These are phyloP conservation scores for Mimosa pudica DNA, from an alignment of 306 rosid genomes.

Conservation along the genomic window DNA sequence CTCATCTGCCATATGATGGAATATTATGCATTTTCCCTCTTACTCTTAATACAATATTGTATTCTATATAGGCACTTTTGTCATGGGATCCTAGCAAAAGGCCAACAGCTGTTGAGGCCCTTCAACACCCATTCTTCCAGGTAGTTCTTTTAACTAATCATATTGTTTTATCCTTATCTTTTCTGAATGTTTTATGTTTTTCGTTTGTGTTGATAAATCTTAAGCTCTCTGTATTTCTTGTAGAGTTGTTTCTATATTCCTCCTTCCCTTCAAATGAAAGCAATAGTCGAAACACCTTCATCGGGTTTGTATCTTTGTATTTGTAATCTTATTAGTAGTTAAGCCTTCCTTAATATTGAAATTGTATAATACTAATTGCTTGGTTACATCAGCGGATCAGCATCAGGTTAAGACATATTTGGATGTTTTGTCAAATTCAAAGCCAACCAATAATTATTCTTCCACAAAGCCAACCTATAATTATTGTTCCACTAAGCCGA, in stretches of 20 bases:
- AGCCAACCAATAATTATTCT: slow-evolving; percentile 55
- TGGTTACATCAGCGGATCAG: slow-evolving; percentile 47
- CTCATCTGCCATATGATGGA: slow-evolving; percentile 5
- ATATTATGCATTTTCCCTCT: background rate
- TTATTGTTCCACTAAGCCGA: slow-evolving; percentile 60
- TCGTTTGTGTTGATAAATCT: background rate
- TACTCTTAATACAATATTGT: background rate
- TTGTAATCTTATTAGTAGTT: background rate
- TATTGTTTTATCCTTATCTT: slow-evolving; percentile 2
- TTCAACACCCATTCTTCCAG: slow-evolving; percentile 98
- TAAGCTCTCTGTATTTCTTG: slow-evolving; percentile 27
- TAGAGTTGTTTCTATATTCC: slow-evolving; percentile 93
- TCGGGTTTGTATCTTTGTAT: slow-evolving; percentile 64
- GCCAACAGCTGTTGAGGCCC: slow-evolving; percentile 91
- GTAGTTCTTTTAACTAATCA: slow-evolving; percentile 39
- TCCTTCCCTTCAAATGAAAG: slow-evolving; percentile 81
- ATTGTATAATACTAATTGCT: slow-evolving; percentile 16
- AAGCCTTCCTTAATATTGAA: slow-evolving; percentile 13
- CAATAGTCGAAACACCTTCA: slow-evolving; percentile 77
- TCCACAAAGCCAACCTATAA: slow-evolving; percentile 56
- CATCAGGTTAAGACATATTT: slow-evolving; percentile 57
- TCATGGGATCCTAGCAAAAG: slow-evolving; percentile 97
- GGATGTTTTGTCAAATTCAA: slow-evolving; percentile 58
- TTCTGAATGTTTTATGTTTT: background rate
- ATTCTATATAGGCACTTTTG: slow-evolving; percentile 70